Evolutionary conservation across 192 early-diverging fungal genomes (phyloP), one percentile per base, ranked within the genome.

Genomic region (Entomortierella lignicola): DNA sequence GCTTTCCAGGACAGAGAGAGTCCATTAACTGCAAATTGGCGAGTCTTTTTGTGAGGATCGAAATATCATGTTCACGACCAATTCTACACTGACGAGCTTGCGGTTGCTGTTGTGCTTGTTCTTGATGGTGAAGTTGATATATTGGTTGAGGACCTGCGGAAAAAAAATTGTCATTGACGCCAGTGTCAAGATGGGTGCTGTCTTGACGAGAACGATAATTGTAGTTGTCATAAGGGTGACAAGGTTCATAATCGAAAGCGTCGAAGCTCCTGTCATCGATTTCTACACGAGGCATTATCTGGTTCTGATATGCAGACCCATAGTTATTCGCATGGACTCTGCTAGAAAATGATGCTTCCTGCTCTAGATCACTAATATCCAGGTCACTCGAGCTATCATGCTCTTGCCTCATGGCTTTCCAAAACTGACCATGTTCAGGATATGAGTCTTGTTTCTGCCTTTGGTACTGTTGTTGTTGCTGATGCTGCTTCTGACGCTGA

Each of bases 21-120:
- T 79, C 75, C 62, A 79, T 79, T 31, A 70, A 18, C 42, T 60
- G 56, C n/a, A 79, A 30, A 30, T 79, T 79, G 5, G 75, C 66
- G 5, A 79, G 43, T 8, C 75, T 43, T 21, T 60, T 79, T 29
- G 75, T 65, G 31, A 79, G n/a, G 23, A 65, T 26, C 1, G 67
- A 63, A 29, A 79, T 54, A 21, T 79, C 68, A 11, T 66, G 54
- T 25, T 8, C 42, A 2, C 23, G 61, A 23, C 2, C 31, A 6
- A 6, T 4, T 17, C 18, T 2, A 55, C 53, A 25, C 4, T 25
- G 2, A 27, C 27, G 53, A 3, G 6, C 23, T 55, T 55, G 11
- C 53, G 13, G 34, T 37, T 37, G 34, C 34, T 37, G 5, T 10
- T 37, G 34, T 37, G 34, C 34, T 37, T 4, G 34, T 37, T 37